Base-by-base conservation (phyloP, 495 filamentous ascomycete species). In the Venustampulla echinocandica region DNA sequence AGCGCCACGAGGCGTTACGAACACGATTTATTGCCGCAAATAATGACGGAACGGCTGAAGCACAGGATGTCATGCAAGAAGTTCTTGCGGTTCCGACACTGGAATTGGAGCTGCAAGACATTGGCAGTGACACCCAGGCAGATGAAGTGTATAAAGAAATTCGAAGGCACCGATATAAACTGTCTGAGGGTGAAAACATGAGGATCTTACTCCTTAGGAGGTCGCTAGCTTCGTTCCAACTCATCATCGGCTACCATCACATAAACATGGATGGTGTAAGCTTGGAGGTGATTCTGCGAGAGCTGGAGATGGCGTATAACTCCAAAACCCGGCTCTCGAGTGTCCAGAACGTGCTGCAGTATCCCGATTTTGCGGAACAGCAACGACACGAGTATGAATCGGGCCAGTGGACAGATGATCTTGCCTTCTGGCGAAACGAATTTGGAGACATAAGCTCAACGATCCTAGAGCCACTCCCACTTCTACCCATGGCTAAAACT, bases 181-280 rank as follows among this genome's bases (percentile, higher is more conserved):
- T 30, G 7, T 7, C 27, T 7, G n/a, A 30, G n/a, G 27, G 27
- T 7, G 27, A 30, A 7, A 30, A 7, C 7, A 30, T 30, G 27
- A 7, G n/a, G 27, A 30, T 30, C 27, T 7, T 30, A 7, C 27
- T 54, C 5, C 46, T 54, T 14, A 6, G 20, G 2, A 48, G 46
- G 41, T 44, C 39, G 9, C 21, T 43, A 23, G 36, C 21, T 25
- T 14, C 32, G 11, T 36, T 43, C 37, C 44, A 53, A 30, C 38
- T 55, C 3, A 38, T 56, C 11, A 24, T 56, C 15, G 54, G 54
- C n/a, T 57, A 54, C 28, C 54, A 65, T 0, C 71, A 75, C 42
- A 73, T 75, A 44, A 51, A 57, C 28, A 69, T 74, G 57, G 71
- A 75, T 46, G 69, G 67, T 0, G 50, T 67, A 15, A 67, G 69